Evolutionary conservation across 768 basidiomycete species (phyloP).

Genomic region (Nidularia pulvinata): DNA sequence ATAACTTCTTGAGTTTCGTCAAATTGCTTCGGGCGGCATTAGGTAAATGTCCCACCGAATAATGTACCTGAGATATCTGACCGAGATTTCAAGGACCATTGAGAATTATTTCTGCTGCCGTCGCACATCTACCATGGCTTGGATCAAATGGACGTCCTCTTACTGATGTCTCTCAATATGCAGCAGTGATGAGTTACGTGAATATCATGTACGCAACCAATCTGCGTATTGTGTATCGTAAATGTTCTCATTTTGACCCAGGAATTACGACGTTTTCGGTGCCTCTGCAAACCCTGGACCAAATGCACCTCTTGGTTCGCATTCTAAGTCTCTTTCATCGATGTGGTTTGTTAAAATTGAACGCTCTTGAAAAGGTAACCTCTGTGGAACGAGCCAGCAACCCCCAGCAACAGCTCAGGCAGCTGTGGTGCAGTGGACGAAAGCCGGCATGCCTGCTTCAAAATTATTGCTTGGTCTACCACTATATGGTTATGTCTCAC

Average conservation of each 20-base stretch:
- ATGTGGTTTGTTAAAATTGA: no score
- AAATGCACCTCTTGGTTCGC: slow-evolving; percentile 65
- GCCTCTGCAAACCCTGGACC: slow-evolving; percentile 68
- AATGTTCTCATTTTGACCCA: slow-evolving; percentile 26
- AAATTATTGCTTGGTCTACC: slow-evolving; percentile 68
- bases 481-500: slow-evolving; percentile 67
- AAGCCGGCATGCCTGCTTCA: slow-evolving; percentile 63
- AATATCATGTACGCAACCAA: slow-evolving; percentile 55
- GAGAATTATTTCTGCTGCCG: slow-evolving; percentile 70
- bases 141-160: slow-evolving; percentile 63
- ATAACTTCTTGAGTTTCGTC: slow-evolving; percentile 63
- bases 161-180: slow-evolving; percentile 64
- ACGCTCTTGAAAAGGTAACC: slow-evolving; percentile 31
- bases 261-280: slow-evolving; percentile 83
- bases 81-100: slow-evolving; percentile 27
- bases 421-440: slow-evolving; percentile 59
- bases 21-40: slow-evolving; percentile 54
- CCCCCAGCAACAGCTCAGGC: slow-evolving; percentile 69
- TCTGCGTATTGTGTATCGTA: neutral
- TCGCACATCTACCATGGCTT: slow-evolving; percentile 68
- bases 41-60: slow-evolving; percentile 22
- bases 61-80: neutral
- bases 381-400: slow-evolving; percentile 61
- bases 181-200: slow-evolving; percentile 60
- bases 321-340: no score